Evolutionary conservation across 2,329 filamentous ascomycete genomes (phyloP), one percentile per base, ranked within the genome.

Genomic region (Venturiaceae sp.): DNA sequence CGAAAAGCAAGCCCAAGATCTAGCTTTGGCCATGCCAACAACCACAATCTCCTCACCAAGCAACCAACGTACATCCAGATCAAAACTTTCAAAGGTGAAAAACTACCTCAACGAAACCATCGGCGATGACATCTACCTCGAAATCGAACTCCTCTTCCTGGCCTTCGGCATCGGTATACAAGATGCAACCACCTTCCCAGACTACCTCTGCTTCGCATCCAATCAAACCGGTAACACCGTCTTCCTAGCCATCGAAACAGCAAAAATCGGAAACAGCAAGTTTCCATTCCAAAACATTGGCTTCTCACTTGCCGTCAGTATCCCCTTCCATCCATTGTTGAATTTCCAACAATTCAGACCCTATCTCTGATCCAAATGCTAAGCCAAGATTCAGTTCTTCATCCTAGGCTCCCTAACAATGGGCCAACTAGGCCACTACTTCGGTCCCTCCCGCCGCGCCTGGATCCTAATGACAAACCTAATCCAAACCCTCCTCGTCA

Each of bases 171-270:
- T 65, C 6, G 71, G 72, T n/a, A 71, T 75, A 34, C 69, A 74
- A 76, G 81, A 85, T 69, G 81, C 81, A 53, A 77, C 80, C 21
- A 78, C 81, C 7, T 85, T 83, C 65, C 80, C 80, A 23, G 80
- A 83, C 65, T 85, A 81, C 67, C 77, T 79, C 68, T 83, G 80
- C 66, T 84, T 85, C 67, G 80, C 80, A 14, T 84, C 81, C 32
- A 85, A 85, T 67, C 82, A 86, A 65, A 86, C 83, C 0, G 83
- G 83, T 60, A 86, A 85, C 69, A 84, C 82, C 2, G 77, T 85
- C 53, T 80, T 86, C 64, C 74, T 85, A 8, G 81, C 80, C 32
- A 72, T 83, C 58, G 70, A 80, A 36, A 64, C 79, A 32, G 77
- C 80, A 8, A 66, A 76, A 36, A 68, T 79, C 60, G 71, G 77